Evolutionary conservation across 495 filamentous ascomycete species (phyloP), one percentile per base, ranked within the genome.

Genomic region (Lindgomyces ingoldianus): DNA sequence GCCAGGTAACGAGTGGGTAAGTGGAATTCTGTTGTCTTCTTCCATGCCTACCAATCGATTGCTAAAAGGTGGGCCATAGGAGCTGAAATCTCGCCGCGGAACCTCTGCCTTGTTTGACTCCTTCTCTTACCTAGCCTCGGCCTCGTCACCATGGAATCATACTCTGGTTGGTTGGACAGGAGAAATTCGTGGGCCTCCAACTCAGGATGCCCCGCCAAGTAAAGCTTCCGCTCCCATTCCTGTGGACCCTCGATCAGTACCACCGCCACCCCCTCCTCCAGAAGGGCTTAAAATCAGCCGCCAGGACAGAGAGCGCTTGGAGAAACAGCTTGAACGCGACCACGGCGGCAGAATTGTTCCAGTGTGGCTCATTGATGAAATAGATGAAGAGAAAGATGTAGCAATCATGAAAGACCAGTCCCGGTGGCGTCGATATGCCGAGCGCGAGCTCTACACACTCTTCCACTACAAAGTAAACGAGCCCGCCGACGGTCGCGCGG

Each of bases 401-500:
- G 81, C 89, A 39, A 72, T 79, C n/a, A 76, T 96, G 56, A 88
- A 86, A 51, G 87, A 94, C 64, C 91, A 95, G 75, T 80, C 80
- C 6, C 78, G 90, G 58, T 96, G 92, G 93, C 85, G 91, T 62
- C 81, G 88, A 19, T 96, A 92, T 75, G 91, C 91, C 14, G 92
- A 97, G 79, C 85, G 89, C 71, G 90, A 93, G 61, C 78, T 97
- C 19, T 96, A 93, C 74, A 89, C 91, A 3, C 81, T 96, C 16
- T 88, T 96, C 75, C 93, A 97, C 74, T 97, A 97, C 76, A 96
- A 92, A 76, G 87, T 90, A 71, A 89, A 95, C 70, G 89, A 91
- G 63, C 90, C 91, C 0, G 89, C 86, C 21, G 90, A 96, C 75
- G 92, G 92, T 14, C 83, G 88, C 48, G 84, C 84, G 27, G 89